These are phyloP conservation scores for Suaeda aralocaspica DNA, from an alignment of 148 eudicot genomes.

Conservation along the genomic window DNA sequence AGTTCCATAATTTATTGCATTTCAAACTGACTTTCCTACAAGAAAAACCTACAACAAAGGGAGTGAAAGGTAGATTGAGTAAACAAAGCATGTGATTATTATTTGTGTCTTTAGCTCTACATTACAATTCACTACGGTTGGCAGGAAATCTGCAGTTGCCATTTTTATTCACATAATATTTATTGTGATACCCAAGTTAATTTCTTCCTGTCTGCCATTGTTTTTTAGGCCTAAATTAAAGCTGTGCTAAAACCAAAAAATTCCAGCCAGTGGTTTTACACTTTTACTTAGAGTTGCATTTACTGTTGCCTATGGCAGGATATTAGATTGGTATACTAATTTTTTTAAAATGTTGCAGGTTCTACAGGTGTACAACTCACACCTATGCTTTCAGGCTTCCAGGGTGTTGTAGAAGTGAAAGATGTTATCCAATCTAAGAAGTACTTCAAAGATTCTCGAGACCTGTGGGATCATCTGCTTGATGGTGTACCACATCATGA, in stretches of 20 bases:
- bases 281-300: no score
- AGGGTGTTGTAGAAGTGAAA: conserved; percentile 55
- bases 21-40: background rate
- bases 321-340: conserved; percentile 15
- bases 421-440: conserved; percentile 54
- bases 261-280: background rate
- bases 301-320: background rate
- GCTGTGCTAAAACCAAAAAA: background rate
- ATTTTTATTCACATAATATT: background rate
- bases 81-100: background rate
- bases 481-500: conserved; percentile 54
- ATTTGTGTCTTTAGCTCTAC: background rate
- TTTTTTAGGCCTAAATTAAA: background rate
- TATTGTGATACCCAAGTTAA: background rate
- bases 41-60: background rate
- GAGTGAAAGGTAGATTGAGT: background rate
- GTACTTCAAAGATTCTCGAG: conserved; percentile 60
- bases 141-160: background rate
- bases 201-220: background rate
- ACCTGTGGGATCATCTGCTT: conserved; percentile 48
- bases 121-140: background rate
- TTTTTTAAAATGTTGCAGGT: conserved; percentile 38
- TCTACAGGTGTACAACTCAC: conserved; percentile 46
- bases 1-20: background rate
- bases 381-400: conserved; percentile 55